Evolutionary conservation across 2,329 filamentous ascomycete genomes (phyloP).

Genomic region (Neonectria ditissima): DNA sequence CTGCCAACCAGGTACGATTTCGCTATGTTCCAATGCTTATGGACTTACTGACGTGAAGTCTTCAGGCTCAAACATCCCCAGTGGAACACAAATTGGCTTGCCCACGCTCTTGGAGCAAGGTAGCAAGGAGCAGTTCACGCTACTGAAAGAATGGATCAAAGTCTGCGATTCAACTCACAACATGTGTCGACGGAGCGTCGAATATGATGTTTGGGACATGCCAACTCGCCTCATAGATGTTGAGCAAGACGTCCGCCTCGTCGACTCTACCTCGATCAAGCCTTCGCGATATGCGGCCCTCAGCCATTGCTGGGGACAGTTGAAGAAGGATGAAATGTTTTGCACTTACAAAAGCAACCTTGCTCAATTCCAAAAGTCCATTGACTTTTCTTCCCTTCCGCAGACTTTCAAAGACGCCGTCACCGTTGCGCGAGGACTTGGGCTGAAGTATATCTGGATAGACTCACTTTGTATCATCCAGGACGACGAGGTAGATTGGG

Average conservation of each 20-base stretch:
- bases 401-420: neutral
- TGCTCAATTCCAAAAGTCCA: neutral
- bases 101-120: too few relatives aligned
- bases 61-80: too few relatives aligned
- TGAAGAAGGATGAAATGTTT: neutral
- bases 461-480: neutral
- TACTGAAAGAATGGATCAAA: too few relatives aligned
- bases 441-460: neutral
- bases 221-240: conserved; percentile 6
- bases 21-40: too few relatives aligned
- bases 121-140: too few relatives aligned
- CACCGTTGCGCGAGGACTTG: neutral
- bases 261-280: conserved; percentile 2
- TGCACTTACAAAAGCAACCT: conserved; percentile 3
- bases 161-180: too few relatives aligned
- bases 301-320: neutral
- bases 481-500: neutral
- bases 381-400: neutral
- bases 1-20: too few relatives aligned
- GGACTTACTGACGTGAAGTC: too few relatives aligned
- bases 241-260: neutral
- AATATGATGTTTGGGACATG: too few relatives aligned
- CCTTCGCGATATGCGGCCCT: neutral
- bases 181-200: too few relatives aligned
- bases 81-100: too few relatives aligned